Percentiles rank a stretch among this genome's conserved stretches.
Conservation (phyloP, 176 grass and related monocot genomes). For the Zizania latifolia region DNA sequence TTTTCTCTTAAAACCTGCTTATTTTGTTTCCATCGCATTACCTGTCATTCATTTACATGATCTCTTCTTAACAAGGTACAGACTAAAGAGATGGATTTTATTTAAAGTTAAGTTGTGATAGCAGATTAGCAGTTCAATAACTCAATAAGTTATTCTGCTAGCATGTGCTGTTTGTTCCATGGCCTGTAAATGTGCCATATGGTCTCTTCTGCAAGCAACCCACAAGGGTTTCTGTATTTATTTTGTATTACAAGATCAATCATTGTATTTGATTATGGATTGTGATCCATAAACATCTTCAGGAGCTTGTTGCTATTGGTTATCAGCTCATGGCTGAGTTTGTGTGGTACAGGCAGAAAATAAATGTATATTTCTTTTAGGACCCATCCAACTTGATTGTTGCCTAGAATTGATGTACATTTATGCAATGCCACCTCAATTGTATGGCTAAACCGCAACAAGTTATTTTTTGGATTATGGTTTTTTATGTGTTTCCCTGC, state of each 20-base stretch:
- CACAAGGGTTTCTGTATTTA: background rate
- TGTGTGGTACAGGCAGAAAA: background rate
- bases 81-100: conserved; percentile 22
- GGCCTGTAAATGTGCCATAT: background rate
- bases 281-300: background rate
- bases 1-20: background rate
- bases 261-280: background rate
- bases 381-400: background rate
- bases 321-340: background rate
- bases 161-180: background rate
- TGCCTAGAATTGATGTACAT: background rate
- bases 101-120: conserved; percentile 28
- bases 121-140: no score
- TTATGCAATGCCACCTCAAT: background rate
- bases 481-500: background rate
- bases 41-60: conserved; percentile 3
- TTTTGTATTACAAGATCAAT: background rate
- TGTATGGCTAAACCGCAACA: background rate
- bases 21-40: background rate
- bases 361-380: background rate
- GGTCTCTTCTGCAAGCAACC: background rate
- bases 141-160: background rate
- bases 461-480: background rate
- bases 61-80: conserved; percentile 16
- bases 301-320: background rate